These are phyloP conservation scores for Canariomyces notabilis DNA, from an alignment of 2,329 filamentous ascomycete species.

Conservation along the genomic window DNA sequence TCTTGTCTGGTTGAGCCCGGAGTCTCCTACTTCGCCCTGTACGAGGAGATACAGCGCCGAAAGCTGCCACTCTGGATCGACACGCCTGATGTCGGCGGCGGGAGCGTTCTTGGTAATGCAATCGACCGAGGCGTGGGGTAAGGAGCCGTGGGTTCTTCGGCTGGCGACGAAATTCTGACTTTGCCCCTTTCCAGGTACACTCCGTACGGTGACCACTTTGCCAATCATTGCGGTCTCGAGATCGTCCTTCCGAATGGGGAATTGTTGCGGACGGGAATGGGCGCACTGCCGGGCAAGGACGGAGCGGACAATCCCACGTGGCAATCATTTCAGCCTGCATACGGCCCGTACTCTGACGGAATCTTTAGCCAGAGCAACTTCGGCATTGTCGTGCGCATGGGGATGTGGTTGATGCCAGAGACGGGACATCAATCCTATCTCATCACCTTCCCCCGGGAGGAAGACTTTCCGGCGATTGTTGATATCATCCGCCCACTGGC, in stretches of 20 bases:
- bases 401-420: conserved; percentile 38
- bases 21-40: conserved; percentile 47
- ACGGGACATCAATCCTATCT: conserved; percentile 34
- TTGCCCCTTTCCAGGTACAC: conserved; percentile 25
- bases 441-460: conserved; percentile 36
- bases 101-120: conserved; percentile 41
- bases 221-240: conserved; percentile 41
- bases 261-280: conserved; percentile 44
- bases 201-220: conserved; percentile 37
- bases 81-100: conserved; percentile 37
- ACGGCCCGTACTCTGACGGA: conserved; percentile 37
- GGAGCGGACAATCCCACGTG: conserved; percentile 35
- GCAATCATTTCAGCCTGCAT: conserved; percentile 36
- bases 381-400: conserved; percentile 54
- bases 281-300: conserved; percentile 35
- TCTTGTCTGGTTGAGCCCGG: conserved; percentile 51
- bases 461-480: conserved; percentile 32
- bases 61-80: conserved; percentile 41
- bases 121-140: conserved; percentile 42
- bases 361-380: conserved; percentile 51
- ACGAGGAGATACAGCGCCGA: conserved; percentile 42
- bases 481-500: conserved; percentile 36
- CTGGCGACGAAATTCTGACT: not conserved
- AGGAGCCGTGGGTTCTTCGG: not conserved
- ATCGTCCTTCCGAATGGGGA: conserved; percentile 42